phyloP scores from a whole-genome alignment of 306 rosid genomes.

The Hippophae tibetana region DNA sequence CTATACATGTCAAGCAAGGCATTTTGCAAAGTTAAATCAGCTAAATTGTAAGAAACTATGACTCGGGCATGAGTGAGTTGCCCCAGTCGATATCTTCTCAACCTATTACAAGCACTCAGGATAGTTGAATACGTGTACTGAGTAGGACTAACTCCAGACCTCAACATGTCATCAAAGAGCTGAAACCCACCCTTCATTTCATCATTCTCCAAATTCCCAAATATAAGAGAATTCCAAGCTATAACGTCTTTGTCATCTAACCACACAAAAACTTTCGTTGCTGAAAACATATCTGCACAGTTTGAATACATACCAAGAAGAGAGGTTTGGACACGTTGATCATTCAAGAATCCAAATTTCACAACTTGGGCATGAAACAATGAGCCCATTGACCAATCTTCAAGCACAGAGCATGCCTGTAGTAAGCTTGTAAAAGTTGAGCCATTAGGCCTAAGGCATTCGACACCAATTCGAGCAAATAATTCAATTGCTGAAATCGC shows the following conservation, averaged over 20 bases:
- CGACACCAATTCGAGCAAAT: conserved; percentile 30
- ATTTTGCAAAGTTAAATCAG: conserved; percentile 57
- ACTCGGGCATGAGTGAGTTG: conserved; percentile 49
- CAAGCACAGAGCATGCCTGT: conserved; percentile 47
- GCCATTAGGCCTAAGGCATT: conserved; percentile 43
- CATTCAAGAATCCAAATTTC: conserved; percentile 53
- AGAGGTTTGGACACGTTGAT: conserved; percentile 57
- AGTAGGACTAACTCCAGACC: conserved; percentile 43
- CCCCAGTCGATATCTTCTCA: conserved; percentile 36
- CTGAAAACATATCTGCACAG: conserved; percentile 50
- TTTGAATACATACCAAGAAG: conserved; percentile 65
- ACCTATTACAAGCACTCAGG: conserved; percentile 49
- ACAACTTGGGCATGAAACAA: conserved; percentile 54
- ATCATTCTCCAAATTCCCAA: conserved; percentile 48
- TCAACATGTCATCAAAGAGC: conserved; percentile 37
- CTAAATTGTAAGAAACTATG: conserved; percentile 33
- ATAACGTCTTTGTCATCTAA: conserved; percentile 48
- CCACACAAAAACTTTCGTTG: conserved; percentile 40
- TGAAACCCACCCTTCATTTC: conserved; percentile 31
- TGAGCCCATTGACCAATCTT: conserved; percentile 45
- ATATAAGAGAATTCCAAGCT: conserved; percentile 71
- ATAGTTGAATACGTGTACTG: conserved; percentile 57
- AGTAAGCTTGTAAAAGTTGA: conserved; percentile 60
- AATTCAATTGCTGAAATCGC: conserved; percentile 37
- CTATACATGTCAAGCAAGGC: conserved; percentile 80